These are phyloP conservation scores for Ophiostoma tasmaniense DNA, from an alignment of 2,329 filamentous ascomycete species.

Conservation along the genomic window DNA sequence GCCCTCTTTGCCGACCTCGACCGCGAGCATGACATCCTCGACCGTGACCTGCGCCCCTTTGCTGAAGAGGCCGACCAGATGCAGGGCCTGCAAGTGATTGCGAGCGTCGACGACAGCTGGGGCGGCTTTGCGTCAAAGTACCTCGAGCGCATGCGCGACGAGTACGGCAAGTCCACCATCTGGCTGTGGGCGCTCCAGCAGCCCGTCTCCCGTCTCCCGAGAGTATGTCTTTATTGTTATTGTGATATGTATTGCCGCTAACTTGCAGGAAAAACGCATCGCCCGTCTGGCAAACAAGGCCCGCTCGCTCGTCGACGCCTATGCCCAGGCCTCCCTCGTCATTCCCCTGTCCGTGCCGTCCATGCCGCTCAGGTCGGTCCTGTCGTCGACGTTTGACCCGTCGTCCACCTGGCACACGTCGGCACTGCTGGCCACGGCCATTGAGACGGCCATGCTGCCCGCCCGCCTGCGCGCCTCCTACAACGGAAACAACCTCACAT, in stretches of 20 bases:
- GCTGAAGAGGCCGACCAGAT: slow-evolving; percentile 88
- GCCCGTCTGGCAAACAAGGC: slow-evolving; percentile 66
- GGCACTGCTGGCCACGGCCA: slow-evolving; percentile 63
- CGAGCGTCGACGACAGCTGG: slow-evolving; percentile 70
- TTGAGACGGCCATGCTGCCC: slow-evolving; percentile 73
- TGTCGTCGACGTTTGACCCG: slow-evolving; percentile 42
- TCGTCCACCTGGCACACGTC: slow-evolving; percentile 71
- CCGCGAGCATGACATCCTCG: slow-evolving; percentile 75
- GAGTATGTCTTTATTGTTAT: slow-evolving; percentile 33
- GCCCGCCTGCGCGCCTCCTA: slow-evolving; percentile 54
- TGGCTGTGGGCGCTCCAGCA: slow-evolving; percentile 83
- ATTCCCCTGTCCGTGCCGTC: slow-evolving; percentile 60
- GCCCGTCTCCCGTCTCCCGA: slow-evolving; percentile 40
- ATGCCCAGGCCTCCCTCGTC: slow-evolving; percentile 65
- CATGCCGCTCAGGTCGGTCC: slow-evolving; percentile 34
- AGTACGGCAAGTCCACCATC: slow-evolving; percentile 78
- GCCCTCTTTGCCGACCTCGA: slow-evolving; percentile 67
- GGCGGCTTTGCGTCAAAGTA: slow-evolving; percentile 67
- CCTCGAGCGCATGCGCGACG: slow-evolving; percentile 71
- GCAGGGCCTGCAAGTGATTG: slow-evolving; percentile 75
- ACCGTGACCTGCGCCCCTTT: slow-evolving; percentile 83
- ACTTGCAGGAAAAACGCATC: slow-evolving; percentile 48
- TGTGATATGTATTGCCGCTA: neutral
- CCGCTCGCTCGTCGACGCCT: slow-evolving; percentile 59
- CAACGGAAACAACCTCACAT: slow-evolving; percentile 37